Evolutionary conservation across 768 basidiomycete species (phyloP), one percentile per base, ranked within the genome.

Genomic region (Suillus sp.): DNA sequence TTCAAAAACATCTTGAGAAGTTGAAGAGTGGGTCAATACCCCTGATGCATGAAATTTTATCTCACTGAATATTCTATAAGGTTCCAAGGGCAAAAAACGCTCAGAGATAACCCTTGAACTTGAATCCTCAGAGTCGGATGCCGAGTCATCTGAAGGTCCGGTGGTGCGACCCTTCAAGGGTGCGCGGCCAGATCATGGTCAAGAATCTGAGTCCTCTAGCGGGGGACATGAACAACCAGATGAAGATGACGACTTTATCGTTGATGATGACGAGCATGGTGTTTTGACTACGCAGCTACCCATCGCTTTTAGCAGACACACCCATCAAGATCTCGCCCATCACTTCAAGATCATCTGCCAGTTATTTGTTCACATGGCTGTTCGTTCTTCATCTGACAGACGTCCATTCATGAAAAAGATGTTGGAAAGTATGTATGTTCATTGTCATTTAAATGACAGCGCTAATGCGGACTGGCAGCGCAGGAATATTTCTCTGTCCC

Each of bases 291-390:
- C 83, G 22, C 75, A 81, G 40, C 79, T 93, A n/a, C 93, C 92
- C 10, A 80, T 81, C 59, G 85, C 89, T 68, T 96, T 93, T 77
- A 94, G 92, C 74, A 87, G 91, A 87, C 83, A 84, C 61, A 81
- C 87, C 1, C 88, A 90, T 71, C 87, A 93, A 71, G 90, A 92
- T 68, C 79, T 91, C 22, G 78, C 84, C 16, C 84, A 90, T 65
- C 91, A 94, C 65, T 93, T 94, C 83, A 95, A 94, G 77, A 88
- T 90, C 43, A 81, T 95, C 50, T 94, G 92, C 67, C 94, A 96
- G 70, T 83, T 95, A 34, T 91, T 95, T 66, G 91, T 95, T 14
- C 88, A 95, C 67, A 78, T 96, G 47, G 90, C 90, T 42, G 86
- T 92, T 35, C 84, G 79, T 37, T 80, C 84, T 6, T 72, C 79